These are phyloP conservation scores for Candolleomyces eurysporus DNA, from an alignment of 768 basidiomycete genomes.

Conservation along the genomic window DNA sequence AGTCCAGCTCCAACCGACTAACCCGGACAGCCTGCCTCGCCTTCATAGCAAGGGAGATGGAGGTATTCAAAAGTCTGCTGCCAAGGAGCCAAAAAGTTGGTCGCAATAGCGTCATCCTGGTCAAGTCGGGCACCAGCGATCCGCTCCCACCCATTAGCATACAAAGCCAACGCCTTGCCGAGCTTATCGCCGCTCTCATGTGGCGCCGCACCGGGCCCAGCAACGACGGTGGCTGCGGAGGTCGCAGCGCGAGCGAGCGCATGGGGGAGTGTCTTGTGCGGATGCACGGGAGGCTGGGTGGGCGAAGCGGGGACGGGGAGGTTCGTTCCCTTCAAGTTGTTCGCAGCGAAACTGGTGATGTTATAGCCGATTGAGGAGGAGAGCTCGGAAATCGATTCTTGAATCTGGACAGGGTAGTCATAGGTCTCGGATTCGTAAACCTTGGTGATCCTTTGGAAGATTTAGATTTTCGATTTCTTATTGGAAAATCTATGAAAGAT, in stretches of 20 bases:
- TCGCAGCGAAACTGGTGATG: conserved; percentile 81
- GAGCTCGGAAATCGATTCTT: conserved; percentile 76
- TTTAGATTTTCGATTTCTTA: background rate
- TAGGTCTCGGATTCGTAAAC: conserved; percentile 88
- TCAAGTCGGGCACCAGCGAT: conserved; percentile 71
- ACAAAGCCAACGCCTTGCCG: conserved; percentile 73
- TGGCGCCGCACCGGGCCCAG: conserved; percentile 36
- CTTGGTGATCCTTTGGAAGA: conserved; percentile 63
- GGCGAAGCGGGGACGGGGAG: conserved; percentile 69
- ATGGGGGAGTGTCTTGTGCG: conserved; percentile 97
- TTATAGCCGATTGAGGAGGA: conserved; percentile 69
- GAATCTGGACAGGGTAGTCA: conserved; percentile 87
- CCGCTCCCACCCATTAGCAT: conserved; percentile 83
- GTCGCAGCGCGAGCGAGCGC: conserved; percentile 84
- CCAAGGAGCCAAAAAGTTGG: conserved; percentile 78
- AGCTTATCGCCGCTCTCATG: conserved; percentile 58
- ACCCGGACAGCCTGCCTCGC: conserved; percentile 79
- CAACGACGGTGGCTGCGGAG: conserved; percentile 49
- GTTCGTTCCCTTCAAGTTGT: conserved; percentile 86
- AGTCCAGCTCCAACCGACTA: conserved; percentile 85
- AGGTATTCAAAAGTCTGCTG: conserved; percentile 79
- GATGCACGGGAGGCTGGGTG: conserved; percentile 49
- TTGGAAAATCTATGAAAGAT: background rate
- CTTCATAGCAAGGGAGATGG: conserved; percentile 89
- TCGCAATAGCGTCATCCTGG: conserved; percentile 73